Conservation (phyloP, 257 asterid species). For the Fraxinus pennsylvanica region DNA sequence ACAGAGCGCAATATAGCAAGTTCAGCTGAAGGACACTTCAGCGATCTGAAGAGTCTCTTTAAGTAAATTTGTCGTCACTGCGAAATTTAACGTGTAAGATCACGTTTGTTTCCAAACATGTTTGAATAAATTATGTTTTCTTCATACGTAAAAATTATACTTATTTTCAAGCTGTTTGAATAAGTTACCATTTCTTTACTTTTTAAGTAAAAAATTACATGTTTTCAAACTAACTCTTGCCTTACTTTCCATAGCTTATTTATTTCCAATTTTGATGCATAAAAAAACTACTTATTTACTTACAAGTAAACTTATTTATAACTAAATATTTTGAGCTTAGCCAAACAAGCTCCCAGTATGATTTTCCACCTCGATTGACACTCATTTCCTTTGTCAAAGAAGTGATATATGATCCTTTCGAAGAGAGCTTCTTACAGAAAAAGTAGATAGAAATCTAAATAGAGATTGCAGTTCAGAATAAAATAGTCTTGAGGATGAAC, state of each 20-base stretch:
- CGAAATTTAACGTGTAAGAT: too few relatives aligned
- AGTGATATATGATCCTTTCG: too few relatives aligned
- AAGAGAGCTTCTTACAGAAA: too few relatives aligned
- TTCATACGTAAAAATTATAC: not conserved
- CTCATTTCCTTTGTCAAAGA: not conserved
- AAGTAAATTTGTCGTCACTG: not conserved
- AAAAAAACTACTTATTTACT: not conserved
- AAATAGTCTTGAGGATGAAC: too few relatives aligned
- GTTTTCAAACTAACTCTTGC: not conserved
- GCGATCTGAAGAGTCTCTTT: not conserved
- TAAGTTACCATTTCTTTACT: too few relatives aligned
- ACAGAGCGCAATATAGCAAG: not conserved
- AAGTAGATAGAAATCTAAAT: too few relatives aligned
- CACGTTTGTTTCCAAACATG: too few relatives aligned
- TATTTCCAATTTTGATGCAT: not conserved
- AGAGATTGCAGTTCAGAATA: too few relatives aligned
- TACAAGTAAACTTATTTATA: too few relatives aligned
- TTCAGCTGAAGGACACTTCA: not conserved
- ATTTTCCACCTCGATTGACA: not conserved
- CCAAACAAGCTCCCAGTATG: not conserved
- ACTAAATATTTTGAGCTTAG: not conserved
- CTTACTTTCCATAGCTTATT: not conserved
- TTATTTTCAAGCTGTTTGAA: too few relatives aligned
- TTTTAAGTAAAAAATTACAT: too few relatives aligned
- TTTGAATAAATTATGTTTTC: not conserved